These are phyloP conservation scores for Penicillium aurantiogriseum DNA, from an alignment of 2,329 filamentous ascomycete species.

Conservation along the genomic window DNA sequence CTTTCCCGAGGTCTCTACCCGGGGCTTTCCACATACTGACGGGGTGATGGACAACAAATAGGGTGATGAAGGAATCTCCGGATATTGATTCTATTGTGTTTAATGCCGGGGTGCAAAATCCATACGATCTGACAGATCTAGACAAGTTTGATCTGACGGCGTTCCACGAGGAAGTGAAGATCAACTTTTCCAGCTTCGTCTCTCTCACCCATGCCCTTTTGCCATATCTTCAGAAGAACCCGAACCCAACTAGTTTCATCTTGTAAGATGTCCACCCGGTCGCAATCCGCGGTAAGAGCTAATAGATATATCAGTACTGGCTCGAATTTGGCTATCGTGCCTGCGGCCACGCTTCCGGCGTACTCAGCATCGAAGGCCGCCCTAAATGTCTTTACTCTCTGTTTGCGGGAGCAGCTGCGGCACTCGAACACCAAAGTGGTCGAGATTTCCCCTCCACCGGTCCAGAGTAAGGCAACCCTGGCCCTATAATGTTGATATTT, in stretches of 20 bases:
- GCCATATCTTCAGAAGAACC: slow-evolving; percentile 43
- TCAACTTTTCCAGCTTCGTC: slow-evolving; percentile 51
- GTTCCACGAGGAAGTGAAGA: slow-evolving; percentile 47
- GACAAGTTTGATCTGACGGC: slow-evolving; percentile 37
- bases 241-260: slow-evolving; percentile 29
- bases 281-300: background rate
- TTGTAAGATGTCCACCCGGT: slow-evolving; percentile 13
- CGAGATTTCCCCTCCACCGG: slow-evolving; percentile 49
- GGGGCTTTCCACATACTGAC: background rate
- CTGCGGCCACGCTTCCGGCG: background rate
- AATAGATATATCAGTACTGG: background rate
- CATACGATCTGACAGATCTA: background rate
- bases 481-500: background rate
- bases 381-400: slow-evolving; percentile 50
- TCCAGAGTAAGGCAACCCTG: slow-evolving; percentile 34
- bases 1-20: background rate
- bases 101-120: background rate
- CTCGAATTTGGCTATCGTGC: background rate
- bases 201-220: slow-evolving; percentile 49
- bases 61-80: background rate
- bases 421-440: slow-evolving; percentile 42
- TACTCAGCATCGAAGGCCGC: slow-evolving; percentile 46
- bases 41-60: background rate
- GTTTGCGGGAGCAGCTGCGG: slow-evolving; percentile 46
- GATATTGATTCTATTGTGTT: background rate